Conservation (phyloP, 768 basidiomycete genomes). For the Mycena vitilis region DNA sequence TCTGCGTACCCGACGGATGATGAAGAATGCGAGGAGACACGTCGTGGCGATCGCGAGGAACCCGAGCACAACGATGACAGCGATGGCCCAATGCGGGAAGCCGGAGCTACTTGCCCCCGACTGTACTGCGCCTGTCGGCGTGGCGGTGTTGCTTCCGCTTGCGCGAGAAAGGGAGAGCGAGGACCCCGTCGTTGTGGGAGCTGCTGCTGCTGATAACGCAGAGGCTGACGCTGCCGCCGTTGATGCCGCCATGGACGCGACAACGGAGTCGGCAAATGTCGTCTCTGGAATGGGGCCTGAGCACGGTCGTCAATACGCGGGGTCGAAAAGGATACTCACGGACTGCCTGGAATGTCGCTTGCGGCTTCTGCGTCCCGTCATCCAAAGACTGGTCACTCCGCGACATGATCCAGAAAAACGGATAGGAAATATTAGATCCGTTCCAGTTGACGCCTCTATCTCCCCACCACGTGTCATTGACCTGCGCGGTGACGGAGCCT, state of each 20-base stretch:
- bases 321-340: conserved; percentile 64
- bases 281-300: conserved; percentile 64
- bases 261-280: conserved; percentile 76
- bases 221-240: conserved; percentile 49
- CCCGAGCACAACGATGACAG: conserved; percentile 88
- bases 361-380: conserved; percentile 65
- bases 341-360: conserved; percentile 81
- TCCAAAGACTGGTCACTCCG: conserved; percentile 65
- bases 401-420: conserved; percentile 85
- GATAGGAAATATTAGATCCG: conserved; percentile 67
- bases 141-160: conserved; percentile 4
- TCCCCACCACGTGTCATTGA: conserved; percentile 85
- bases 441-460: conserved; percentile 59
- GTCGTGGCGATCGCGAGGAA: conserved; percentile 83
- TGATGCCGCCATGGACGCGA: conserved; percentile 64
- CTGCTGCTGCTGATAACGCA: conserved; percentile 43
- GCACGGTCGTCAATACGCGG: conserved; percentile 22
- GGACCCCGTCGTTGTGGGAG: conserved; percentile 39
- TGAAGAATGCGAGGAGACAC: conserved; percentile 76
- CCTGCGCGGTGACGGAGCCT: conserved; percentile 63
- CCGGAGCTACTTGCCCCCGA: conserved; percentile 44
- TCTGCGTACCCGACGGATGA: conserved; percentile 75
- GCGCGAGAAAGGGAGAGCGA: conserved; percentile 26
- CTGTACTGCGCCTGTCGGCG: conserved; percentile 59
- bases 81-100: conserved; percentile 93